Evolutionary conservation across 169 alveolate genomes (phyloP), one percentile per base, ranked within the genome.

Genomic region (Babesia microti): DNA sequence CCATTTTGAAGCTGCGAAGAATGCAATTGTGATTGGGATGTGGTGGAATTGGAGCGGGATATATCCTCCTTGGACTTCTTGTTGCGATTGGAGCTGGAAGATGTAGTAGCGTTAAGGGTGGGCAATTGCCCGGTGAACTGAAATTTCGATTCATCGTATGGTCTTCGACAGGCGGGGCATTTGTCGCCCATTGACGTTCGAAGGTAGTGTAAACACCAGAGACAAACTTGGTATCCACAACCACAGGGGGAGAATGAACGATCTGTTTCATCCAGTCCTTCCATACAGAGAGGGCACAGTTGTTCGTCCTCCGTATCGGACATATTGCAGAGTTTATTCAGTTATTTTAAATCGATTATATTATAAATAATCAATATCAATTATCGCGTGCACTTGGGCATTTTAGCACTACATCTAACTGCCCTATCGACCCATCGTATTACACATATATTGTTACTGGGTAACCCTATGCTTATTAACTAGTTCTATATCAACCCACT

Each of bases 91-190:
- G 0, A n/a, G 2, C 18, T 1, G 17, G 3, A 5, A 39, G 5
- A 17, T 55, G 0, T 14, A 28, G 4, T 7, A 15, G n/a, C 5
- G 44, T 11, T n/a, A 14, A 29, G 37, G 21, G 66, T 19, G 15
- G 47, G 23, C 2, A 49, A 37, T 29, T 35, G 63, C 33, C 59
- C 54, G 26, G 54, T 78, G 59, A 72, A 72, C 39, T 55, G 66
- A 53, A 78, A 68, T 29, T 72, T 78, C 26, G 73, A 59, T 66
- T 86, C 91, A 24, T 86, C 85, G 48, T 87, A 87, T 46, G 63
- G 84, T 40, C 88, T 78, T 43, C 94, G 59, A 39, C 94, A 87
- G 26, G 92, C 92, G 6, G 94, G 94, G 66, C 94, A 86, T 55
- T 81, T 79, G 66, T 82, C 81, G 41, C 84, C 87, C 84, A 86